Evolutionary conservation across 108 stramenopile genomes (phyloP).

Genomic region (Skeletonema menzelii): DNA sequence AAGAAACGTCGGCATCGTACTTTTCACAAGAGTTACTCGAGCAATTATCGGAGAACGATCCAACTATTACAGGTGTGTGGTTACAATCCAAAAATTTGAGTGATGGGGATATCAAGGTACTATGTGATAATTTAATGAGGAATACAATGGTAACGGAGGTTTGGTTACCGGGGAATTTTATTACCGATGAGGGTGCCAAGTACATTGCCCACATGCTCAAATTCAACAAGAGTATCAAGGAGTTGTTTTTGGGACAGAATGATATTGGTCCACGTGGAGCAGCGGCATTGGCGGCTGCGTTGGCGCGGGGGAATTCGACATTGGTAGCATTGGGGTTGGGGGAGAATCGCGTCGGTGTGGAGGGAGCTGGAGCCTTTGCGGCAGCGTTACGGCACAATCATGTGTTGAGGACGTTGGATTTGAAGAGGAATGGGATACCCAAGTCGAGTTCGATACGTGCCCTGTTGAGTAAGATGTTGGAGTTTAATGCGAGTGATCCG

Average conservation of each 20-base stretch:
- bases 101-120: slow-evolving; percentile 24
- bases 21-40: slow-evolving; percentile 39
- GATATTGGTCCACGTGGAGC: slow-evolving; percentile 44
- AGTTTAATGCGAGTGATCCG: slow-evolving; percentile 41
- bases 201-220: slow-evolving; percentile 42
- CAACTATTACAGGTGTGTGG: slow-evolving; percentile 32
- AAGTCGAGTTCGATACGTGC: slow-evolving; percentile 30
- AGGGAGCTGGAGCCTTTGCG: slow-evolving; percentile 41
- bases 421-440: slow-evolving; percentile 44
- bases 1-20: slow-evolving; percentile 31
- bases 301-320: slow-evolving; percentile 33
- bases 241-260: slow-evolving; percentile 40
- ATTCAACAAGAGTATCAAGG: slow-evolving; percentile 36
- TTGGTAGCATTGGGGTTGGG: slow-evolving; percentile 37
- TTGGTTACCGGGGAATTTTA: slow-evolving; percentile 33
- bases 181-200: slow-evolving; percentile 43
- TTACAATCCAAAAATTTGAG: slow-evolving; percentile 39
- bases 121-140: slow-evolving; percentile 36
- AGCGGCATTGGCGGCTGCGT: slow-evolving; percentile 27
- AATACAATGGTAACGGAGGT: slow-evolving; percentile 45
- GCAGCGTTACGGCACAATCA: slow-evolving; percentile 48
- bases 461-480: slow-evolving; percentile 43
- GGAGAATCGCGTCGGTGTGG: slow-evolving; percentile 41
- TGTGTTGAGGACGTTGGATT: slow-evolving; percentile 26
- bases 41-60: slow-evolving; percentile 23